These are phyloP conservation scores for Calonectria leucothoes DNA, from an alignment of 2,329 filamentous ascomycete species.

Conservation along the genomic window DNA sequence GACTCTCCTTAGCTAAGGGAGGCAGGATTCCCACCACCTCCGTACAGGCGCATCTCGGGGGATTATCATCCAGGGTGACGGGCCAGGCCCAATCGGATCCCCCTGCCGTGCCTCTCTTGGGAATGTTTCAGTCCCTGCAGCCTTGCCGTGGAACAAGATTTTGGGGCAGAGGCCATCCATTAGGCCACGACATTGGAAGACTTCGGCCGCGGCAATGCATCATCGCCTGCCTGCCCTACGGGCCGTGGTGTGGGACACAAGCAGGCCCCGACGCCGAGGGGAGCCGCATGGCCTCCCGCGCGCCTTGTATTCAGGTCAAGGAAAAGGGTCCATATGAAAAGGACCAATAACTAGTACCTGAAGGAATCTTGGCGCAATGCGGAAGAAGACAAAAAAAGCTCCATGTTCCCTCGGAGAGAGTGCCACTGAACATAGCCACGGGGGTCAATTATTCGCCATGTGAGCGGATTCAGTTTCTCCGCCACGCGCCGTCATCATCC, in stretches of 20 bases:
- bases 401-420: background rate
- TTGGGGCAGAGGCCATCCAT: background rate
- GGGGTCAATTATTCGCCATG: background rate
- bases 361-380: background rate
- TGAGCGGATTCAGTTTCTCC: background rate
- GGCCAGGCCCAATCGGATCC: background rate
- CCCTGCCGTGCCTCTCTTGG: background rate
- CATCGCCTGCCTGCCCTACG: background rate
- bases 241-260: background rate
- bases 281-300: background rate
- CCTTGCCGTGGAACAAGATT: background rate
- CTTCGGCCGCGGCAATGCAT: constrained; percentile 2
- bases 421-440: background rate
- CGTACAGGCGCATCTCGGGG: background rate
- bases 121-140: constrained; percentile 6
- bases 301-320: background rate
- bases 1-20: no score
- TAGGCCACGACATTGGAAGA: background rate
- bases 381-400: background rate
- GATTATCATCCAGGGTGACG: constrained; percentile 3
- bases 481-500: background rate
- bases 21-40: background rate
- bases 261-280: background rate
- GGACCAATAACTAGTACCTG: background rate
- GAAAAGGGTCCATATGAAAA: background rate